Conservation (phyloP, 2,329 filamentous ascomycete genomes). For the Corinectria fuckeliana region DNA sequence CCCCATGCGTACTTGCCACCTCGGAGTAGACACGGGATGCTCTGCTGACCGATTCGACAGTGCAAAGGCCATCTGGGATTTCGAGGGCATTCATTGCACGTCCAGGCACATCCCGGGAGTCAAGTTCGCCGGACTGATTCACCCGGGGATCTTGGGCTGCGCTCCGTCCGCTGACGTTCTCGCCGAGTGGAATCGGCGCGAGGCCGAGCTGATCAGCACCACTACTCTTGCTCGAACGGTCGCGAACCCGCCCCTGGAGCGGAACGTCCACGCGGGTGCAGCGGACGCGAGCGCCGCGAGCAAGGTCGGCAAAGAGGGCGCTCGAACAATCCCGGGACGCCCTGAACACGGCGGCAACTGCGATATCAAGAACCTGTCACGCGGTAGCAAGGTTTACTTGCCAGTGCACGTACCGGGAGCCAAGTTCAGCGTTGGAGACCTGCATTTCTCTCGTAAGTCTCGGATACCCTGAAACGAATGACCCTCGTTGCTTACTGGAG, state of each 20-base stretch:
- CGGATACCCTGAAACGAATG: neutral
- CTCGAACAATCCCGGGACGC: constrained; percentile 82
- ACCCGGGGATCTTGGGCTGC: constrained; percentile 90
- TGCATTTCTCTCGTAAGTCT: constrained; percentile 74
- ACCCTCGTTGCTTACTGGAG: neutral
- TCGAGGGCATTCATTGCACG: constrained; percentile 71
- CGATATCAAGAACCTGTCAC: constrained; percentile 85
- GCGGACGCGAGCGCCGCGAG: constrained; percentile 64
- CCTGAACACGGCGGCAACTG: constrained; percentile 91
- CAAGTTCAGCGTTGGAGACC: constrained; percentile 88
- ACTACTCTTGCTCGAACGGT: constrained; percentile 73
- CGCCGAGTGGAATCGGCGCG: constrained; percentile 82
- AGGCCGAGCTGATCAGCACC: constrained; percentile 77
- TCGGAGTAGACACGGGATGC: no score
- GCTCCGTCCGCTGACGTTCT: constrained; percentile 82
- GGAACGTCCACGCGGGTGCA: constrained; percentile 75
- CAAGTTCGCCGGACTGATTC: constrained; percentile 86
- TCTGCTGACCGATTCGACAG: constrained; percentile 24
- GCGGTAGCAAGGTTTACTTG: constrained; percentile 83
- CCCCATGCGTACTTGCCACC: constrained; percentile 71
- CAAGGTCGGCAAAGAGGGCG: constrained; percentile 78
- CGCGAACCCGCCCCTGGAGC: constrained; percentile 75
- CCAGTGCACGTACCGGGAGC: constrained; percentile 87
- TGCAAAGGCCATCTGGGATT: constrained; percentile 66
- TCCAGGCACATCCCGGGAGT: constrained; percentile 88